Percentiles rank a stretch among this genome's conserved stretches.
Conservation (phyloP, 305 asterid species). For the Fraxinus sp. region DNA sequence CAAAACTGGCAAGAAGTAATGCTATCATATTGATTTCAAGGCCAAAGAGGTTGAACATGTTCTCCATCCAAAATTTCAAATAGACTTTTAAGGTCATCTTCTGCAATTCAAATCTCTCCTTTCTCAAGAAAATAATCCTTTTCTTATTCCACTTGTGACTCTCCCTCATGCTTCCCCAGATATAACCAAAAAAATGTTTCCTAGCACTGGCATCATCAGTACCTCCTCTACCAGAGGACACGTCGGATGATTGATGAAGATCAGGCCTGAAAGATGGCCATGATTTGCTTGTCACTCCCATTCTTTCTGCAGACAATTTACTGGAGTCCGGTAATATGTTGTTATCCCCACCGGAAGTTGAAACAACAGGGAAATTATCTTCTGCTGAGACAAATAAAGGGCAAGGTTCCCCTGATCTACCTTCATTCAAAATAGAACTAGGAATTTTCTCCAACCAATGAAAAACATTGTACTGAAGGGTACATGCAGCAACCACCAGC, state of each 20-base stretch:
- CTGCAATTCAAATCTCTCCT: slow-evolving; percentile 92
- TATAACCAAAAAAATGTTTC: slow-evolving; percentile 54
- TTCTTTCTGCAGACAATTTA: slow-evolving; percentile 41
- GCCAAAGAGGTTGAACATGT: slow-evolving; percentile 95
- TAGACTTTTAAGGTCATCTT: slow-evolving; percentile 78
- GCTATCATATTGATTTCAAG: slow-evolving; percentile 96
- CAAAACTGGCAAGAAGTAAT: slow-evolving; percentile 88
- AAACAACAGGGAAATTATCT: slow-evolving; percentile 46
- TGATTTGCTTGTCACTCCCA: slow-evolving; percentile 45
- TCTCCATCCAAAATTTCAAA: slow-evolving; percentile 92
- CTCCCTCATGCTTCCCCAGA: slow-evolving; percentile 89
- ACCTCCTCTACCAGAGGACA: slow-evolving; percentile 37
- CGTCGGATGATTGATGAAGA: slow-evolving; percentile 40
- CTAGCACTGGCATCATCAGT: slow-evolving; percentile 38
- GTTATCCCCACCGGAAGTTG: slow-evolving; percentile 45
- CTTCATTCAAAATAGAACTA: slow-evolving; percentile 46
- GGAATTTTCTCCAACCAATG: slow-evolving; percentile 84
- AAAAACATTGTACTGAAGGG: slow-evolving; percentile 87
- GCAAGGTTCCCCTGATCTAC: slow-evolving; percentile 83
- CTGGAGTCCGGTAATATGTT: slow-evolving; percentile 41
- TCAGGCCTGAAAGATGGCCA: slow-evolving; percentile 49
- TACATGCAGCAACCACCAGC: slow-evolving; percentile 84
- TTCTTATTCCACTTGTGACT: slow-evolving; percentile 86
- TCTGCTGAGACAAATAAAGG: slow-evolving; percentile 75
- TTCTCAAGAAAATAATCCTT: slow-evolving; percentile 63